These are phyloP conservation scores for Podila epigama DNA, from an alignment of 192 early-diverging fungal genomes.

Conservation along the genomic window DNA sequence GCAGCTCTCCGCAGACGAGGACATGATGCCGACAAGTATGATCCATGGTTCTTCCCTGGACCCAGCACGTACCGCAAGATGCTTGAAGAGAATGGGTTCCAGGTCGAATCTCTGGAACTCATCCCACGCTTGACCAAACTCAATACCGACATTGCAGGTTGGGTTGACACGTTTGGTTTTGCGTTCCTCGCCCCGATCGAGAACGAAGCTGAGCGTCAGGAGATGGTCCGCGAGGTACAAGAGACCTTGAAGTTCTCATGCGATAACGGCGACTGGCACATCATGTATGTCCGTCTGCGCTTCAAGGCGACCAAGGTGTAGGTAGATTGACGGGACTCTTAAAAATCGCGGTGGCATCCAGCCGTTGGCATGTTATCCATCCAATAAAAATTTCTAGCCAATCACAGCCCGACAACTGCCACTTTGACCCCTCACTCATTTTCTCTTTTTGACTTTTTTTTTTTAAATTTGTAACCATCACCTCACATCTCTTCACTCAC, in stretches of 20 bases:
- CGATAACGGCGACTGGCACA: conserved; percentile 34
- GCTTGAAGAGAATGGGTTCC: conserved; percentile 60
- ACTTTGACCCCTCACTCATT: not conserved
- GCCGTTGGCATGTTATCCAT: no score
- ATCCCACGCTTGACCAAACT: conserved; percentile 64
- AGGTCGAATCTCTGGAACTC: conserved; percentile 50
- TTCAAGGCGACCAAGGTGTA: conserved; percentile 37
- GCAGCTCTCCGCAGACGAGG: conserved; percentile 56
- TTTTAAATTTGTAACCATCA: not conserved
- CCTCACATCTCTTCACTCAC: not conserved
- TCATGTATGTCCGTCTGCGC: conserved; percentile 48
- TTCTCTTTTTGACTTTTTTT: not conserved
- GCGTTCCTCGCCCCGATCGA: conserved; percentile 61
- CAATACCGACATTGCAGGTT: conserved; percentile 63
- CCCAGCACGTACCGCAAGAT: conserved; percentile 54
- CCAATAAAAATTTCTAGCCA: conserved; percentile 23
- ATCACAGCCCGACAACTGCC: conserved; percentile 33
- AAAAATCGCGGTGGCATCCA: no score
- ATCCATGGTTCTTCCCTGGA: conserved; percentile 56
- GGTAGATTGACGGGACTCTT: no score
- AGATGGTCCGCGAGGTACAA: conserved; percentile 28
- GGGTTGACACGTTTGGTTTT: conserved; percentile 74
- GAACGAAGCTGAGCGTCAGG: conserved; percentile 27
- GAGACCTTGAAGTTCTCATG: conserved; percentile 24
- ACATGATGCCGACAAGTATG: conserved; percentile 27